Conservation (phyloP, 305 asterid genomes). For the Fraxinus paxiana region DNA sequence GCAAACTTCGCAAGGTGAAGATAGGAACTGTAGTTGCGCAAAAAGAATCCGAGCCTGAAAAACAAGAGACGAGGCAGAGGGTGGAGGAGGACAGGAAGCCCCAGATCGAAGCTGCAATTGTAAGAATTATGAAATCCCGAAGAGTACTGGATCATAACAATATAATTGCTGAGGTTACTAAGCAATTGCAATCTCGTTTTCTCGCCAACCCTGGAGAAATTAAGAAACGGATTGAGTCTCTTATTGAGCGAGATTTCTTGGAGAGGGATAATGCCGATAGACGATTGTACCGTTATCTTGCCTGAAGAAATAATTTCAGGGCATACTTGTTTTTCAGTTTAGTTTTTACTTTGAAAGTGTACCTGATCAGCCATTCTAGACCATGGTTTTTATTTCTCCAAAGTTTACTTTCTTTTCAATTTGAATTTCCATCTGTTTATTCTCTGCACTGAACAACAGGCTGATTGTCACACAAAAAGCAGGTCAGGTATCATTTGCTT, state of each 20-base stretch:
- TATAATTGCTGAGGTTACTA: conserved; percentile 46
- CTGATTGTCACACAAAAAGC: neutral
- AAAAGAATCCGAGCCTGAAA: conserved; percentile 59
- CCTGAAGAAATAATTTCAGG: conserved; percentile 25
- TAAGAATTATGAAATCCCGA: conserved; percentile 48
- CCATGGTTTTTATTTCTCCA: neutral
- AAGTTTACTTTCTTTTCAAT: neutral
- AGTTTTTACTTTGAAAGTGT: neutral
- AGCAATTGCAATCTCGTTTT: conserved; percentile 48
- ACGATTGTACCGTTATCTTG: conserved; percentile 36
- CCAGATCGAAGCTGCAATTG: conserved; percentile 52
- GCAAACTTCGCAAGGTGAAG: conserved; percentile 78
- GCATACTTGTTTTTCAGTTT: neutral
- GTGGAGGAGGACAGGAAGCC: conserved; percentile 58
- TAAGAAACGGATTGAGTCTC: conserved; percentile 74
- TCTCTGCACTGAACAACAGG: neutral
- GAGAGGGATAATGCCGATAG: conserved; percentile 55
- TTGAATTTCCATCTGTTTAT: neutral
- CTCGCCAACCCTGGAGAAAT: conserved; percentile 48
- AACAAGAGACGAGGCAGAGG: conserved; percentile 53
- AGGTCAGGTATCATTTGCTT: neutral
- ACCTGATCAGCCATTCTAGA: neutral
- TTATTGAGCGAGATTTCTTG: conserved; percentile 80
- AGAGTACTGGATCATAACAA: conserved; percentile 57
- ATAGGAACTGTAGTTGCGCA: conserved; percentile 85